These are phyloP conservation scores for Cyclotella choctawhatcheeana DNA, from an alignment of 108 stramenopile genomes.

Conservation along the genomic window DNA sequence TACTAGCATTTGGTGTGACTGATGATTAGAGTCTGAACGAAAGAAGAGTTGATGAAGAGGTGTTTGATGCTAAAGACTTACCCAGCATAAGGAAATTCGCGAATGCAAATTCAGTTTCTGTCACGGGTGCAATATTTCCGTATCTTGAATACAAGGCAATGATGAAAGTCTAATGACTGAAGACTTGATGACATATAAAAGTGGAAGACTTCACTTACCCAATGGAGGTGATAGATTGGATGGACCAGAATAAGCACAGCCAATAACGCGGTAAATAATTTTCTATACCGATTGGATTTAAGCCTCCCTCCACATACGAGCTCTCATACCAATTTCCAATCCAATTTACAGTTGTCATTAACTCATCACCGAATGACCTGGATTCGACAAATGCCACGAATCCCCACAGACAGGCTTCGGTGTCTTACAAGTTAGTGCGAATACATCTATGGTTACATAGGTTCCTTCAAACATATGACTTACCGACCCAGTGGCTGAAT, in stretches of 20 bases:
- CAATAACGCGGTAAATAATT: constrained; percentile 47
- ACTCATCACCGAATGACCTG: constrained; percentile 30
- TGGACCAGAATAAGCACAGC: constrained; percentile 52
- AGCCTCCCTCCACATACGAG: constrained; percentile 30
- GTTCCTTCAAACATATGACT: no score
- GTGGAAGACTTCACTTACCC: constrained; percentile 9
- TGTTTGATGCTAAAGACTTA: background rate
- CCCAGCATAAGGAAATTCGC: constrained; percentile 41
- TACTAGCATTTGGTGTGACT: constrained; percentile 21
- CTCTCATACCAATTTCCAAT: constrained; percentile 45
- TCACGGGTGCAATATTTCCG: constrained; percentile 53
- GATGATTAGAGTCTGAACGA: background rate
- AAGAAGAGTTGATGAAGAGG: background rate
- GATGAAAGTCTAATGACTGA: background rate
- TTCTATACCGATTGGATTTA: constrained; percentile 55
- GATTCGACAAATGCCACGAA: constrained; percentile 28
- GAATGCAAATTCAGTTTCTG: constrained; percentile 38
- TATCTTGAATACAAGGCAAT: constrained; percentile 20
- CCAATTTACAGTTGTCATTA: constrained; percentile 54
- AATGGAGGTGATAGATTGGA: constrained; percentile 58
- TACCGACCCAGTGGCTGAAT: background rate
- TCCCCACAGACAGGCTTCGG: constrained; percentile 20
- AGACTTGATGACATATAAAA: background rate
- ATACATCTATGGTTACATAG: constrained; percentile 19
- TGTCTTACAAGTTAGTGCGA: no score